phyloP scores from a whole-genome alignment of 805 yeast species.

The Saccharomycopsis sp. region DNA sequence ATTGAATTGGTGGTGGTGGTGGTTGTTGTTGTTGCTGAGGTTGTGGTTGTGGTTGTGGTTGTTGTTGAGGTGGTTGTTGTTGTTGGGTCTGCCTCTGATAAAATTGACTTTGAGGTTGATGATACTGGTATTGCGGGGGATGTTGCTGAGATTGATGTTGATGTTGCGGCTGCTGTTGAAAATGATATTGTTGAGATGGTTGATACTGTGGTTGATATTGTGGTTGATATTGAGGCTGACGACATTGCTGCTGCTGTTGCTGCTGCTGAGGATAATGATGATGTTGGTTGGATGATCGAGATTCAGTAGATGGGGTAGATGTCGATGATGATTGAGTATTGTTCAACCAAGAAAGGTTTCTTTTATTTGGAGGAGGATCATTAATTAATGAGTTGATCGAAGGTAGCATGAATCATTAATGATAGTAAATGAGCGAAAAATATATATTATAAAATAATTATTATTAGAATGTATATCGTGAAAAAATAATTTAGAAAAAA shows the following conservation, averaged over 20 bases:
- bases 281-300: neutral
- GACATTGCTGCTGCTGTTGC: too few relatives aligned
- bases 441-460: too few relatives aligned
- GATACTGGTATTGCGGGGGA: neutral
- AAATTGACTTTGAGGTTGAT: neutral
- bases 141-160: conserved; percentile 1
- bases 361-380: conserved; percentile 2
- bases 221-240: too few relatives aligned
- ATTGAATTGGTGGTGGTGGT: neutral
- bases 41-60: neutral
- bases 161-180: neutral
- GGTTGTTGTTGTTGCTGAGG: neutral
- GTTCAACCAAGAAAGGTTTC: neutral
- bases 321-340: neutral
- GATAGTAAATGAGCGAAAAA: too few relatives aligned
- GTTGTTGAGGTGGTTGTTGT: neutral
- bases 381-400: conserved; percentile 8
- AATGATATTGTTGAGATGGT: neutral
- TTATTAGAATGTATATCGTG: too few relatives aligned
- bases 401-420: conserved; percentile 3
- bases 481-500: too few relatives aligned
- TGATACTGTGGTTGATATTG: neutral
- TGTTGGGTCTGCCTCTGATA: neutral
- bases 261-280: neutral
- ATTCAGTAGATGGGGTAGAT: neutral